Base-by-base conservation (phyloP, 108 stramenopile genomes). In the Skeletonema potamos region DNA sequence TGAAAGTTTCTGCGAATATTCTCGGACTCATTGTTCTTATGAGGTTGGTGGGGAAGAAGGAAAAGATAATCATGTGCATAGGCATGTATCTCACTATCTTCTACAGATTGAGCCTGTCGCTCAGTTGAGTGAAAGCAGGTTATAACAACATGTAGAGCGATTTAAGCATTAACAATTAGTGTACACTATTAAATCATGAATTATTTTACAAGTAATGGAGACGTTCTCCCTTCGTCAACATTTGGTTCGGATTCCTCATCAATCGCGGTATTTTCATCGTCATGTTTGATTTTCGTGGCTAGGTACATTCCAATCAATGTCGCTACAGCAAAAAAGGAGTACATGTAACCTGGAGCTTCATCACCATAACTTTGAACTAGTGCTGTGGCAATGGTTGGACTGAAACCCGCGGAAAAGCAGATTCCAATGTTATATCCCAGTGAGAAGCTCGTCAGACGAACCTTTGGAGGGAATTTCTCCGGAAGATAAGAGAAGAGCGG, bases 371-470 rank as follows among this genome's bases (percentile, higher is more conserved):
- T 58, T 61, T 77, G 65, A 22, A 76, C 85, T 28, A 91, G 56
- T 0, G 66, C 66, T 33, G 91, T 89, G 12, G 91, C 86, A 46
- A 92, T 71, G 18, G 79, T 68, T 3, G 91, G 91, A 55, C 76
- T 68, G 55, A 86, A 85, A 0, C 85, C 91, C 15, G 83, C 87
- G 9, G 83, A 79, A 43, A 84, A 62, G 22, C 83, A 81, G 51
- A 85, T 87, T 6, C 83, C 83, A 37, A 89, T 61, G 54, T 89
- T 81, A 41, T 89, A 92, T 5, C 91, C 87, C 22, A 92, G 29
- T 11, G 81, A 70, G 22, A 77, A 87, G 26, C 81, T 82, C 6
- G 91, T 88, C 20, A 92, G 64, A 2, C 91, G 66, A 34, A 77
- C 70, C 48, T 88, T 72, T 2, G 81, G 72, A n/a, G 85, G 75